Base-by-base conservation (phyloP, 441 rosid species). In the Adansonia madagascariensis region DNA sequence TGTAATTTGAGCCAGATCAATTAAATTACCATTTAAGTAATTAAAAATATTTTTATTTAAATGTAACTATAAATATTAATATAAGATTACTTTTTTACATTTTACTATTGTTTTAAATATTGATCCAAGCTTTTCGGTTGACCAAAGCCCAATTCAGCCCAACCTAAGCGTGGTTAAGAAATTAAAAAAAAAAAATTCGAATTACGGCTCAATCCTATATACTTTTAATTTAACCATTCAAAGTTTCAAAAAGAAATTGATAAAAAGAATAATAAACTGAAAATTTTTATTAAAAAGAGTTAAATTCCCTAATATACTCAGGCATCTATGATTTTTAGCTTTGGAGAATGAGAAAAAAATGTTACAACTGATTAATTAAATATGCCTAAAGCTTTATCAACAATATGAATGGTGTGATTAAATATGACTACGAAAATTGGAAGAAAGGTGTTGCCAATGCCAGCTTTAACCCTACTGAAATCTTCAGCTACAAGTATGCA, bases 331-430 rank as follows among this genome's bases (percentile, higher is more conserved):
- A 14, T 27, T 4, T 27, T 10, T 15, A 9, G 46, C n/a, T 8
- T 15, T 70, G 8, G 20, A 46, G 74, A 27, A 47, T 6, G 10
- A 65, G 7, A 14, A 70, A 2, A 3, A 3, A 4, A 27, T 24
- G 60, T 70, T 50, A 50, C 44, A 35, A 50, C 7, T 24, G 8
- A 70, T 70, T 8, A 24, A 18, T 66, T 47, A 68, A 3, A 68
- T 11, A n/a, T 62, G 11, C 64, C 55, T 17, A 5, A 67, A 46
- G 2, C 22, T 57, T 64, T 7, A 73, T 75, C 31, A 35, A 77
- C 43, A 68, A 49, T 10, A 77, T 60, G 59, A 59, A 59, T 52
- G 65, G 59, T 59, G 39, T 47, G 22, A 57, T 0, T 49, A 14
- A 49, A 24, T 39, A 11, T 27, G 57, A 10, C 1, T 43, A 17